Base-by-base conservation (phyloP, 1,139 yeast genomes). In the Pichia sp. region DNA sequence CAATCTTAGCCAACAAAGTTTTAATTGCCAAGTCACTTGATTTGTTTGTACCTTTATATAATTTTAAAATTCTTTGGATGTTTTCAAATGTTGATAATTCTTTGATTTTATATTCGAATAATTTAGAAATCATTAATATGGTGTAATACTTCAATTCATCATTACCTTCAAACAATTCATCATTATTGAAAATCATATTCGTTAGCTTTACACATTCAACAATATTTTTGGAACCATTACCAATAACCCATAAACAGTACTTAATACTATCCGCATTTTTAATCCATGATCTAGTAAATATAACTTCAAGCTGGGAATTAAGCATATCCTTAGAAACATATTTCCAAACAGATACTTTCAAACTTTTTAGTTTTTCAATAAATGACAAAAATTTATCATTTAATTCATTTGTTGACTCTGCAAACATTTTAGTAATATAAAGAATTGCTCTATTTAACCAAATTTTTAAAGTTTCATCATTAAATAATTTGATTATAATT, bases 221-320 rank as follows among this genome's bases (percentile, higher is more conserved):
- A 16, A 67, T 60, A 19, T 68, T 67, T 31, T 69, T 67, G 1
- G 74, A 61, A 30, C 75, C 63, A 6, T 74, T 59, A 25, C 76
- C 42, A 10, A 77, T 61, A 2, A 74, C 48, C 49, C 61, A 59
- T 39, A 70, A 67, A 6, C 72, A 69, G 59, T 82, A 78, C 46
- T 73, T 69, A 56, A 87, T 64, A 3, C 77, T 67, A 18, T 65
- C 65, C 19, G 69, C 62, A n/a, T 68, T 58, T 19, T 56, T 51
- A 4, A 79, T 62, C 84, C 88, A 86, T 46, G 68, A 63, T 11
- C 65, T 74, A 5, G 70, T 69, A 28, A 85, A 70, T 5, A 84
- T 66, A 18, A 80, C 88, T 64, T 88, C 95, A 38, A 87, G 67
- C 58, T 86, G 86, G 0, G 95, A 72, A 58, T 86, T 84, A 16